Base-by-base conservation (phyloP, 106 monocot genomes). In the Gastrodia elata region DNA sequence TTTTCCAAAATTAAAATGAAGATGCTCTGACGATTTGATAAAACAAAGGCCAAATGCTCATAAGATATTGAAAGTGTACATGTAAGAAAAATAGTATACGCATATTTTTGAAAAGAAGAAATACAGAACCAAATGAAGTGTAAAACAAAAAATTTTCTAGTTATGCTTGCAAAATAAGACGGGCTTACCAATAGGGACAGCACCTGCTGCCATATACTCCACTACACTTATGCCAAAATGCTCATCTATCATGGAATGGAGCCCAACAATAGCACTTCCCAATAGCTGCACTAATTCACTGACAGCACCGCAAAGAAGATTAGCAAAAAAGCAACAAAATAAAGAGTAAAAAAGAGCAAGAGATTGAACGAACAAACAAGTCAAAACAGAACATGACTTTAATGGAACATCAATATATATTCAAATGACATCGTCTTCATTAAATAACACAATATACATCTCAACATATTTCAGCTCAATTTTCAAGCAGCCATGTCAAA, bases 201-300 rank as follows among this genome's bases (percentile, higher is more conserved):
- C 90, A 71, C 88, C 92, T 36, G 97, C 88, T 40, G 93, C 90
- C 90, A 97, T 97, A 79, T 97, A 97, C 72, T 88, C 97, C 13
- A 97, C 97, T 5, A 97, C 84, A 64, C 97, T 90, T 38, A 93
- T 97, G 49, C 97, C 97, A 81, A 97, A 97, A 75, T 97, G 97
- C 68, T 97, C 97, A 70, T 97, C 97, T 65, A 78, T 80, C 97
- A 97, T 93, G 8, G 92, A 93, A 77, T 97, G 97, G 75, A 97
- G 88, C 49, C 97, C 92, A 6, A 75, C 88, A 70, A 88, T 39
- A 64, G 97, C 92, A 77, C 83, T 77, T 64, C 92, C 92, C n/a
- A 97, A 76, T 72, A 97, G 92, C 35, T 83, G 80, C 35, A 93
- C 83, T 71, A 97, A 79, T 65, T 93, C 90, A 52, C 97, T 97